These are phyloP conservation scores for Populus tremula DNA, from an alignment of 345 rosid genomes.

Conservation along the genomic window DNA sequence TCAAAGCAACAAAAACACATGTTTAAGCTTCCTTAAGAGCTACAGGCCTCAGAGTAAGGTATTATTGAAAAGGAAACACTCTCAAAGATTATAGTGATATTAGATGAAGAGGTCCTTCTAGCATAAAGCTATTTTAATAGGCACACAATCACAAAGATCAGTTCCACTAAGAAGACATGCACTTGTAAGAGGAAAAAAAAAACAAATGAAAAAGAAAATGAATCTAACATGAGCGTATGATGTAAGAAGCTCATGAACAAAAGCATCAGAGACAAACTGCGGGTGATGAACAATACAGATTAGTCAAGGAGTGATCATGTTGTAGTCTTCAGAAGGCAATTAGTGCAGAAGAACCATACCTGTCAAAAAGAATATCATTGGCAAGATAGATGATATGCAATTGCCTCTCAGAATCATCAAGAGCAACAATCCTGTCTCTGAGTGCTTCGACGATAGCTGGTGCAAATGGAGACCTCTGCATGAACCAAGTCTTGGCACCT, in stretches of 20 bases:
- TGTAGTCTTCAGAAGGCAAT: not conserved
- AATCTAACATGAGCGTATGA: not conserved
- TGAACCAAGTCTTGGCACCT: slow-evolving; percentile 96
- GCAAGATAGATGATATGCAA: slow-evolving; percentile 88
- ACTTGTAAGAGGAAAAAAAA: not conserved
- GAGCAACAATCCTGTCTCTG: slow-evolving; percentile 70
- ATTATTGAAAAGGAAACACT: not conserved
- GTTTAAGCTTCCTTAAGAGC: not conserved
- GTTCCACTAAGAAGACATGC: not conserved
- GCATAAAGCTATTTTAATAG: not conserved
- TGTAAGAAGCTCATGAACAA: not conserved
- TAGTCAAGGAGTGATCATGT: not conserved
- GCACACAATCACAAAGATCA: not conserved
- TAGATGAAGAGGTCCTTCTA: not conserved
- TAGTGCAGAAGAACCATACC: slow-evolving; percentile 41
- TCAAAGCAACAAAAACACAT: not conserved
- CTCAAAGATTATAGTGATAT: not conserved
- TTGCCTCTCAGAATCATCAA: slow-evolving; percentile 95
- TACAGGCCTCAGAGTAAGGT: not conserved
- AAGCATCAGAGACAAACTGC: not conserved
- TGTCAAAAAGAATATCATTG: slow-evolving; percentile 96
- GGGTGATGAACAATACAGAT: not conserved
- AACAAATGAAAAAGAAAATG: not conserved
- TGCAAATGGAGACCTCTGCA: slow-evolving; percentile 94
- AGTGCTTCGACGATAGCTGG: slow-evolving; percentile 89